phyloP scores from a whole-genome alignment of 495 filamentous ascomycete species.

The Penicillium dipodomyicola region DNA sequence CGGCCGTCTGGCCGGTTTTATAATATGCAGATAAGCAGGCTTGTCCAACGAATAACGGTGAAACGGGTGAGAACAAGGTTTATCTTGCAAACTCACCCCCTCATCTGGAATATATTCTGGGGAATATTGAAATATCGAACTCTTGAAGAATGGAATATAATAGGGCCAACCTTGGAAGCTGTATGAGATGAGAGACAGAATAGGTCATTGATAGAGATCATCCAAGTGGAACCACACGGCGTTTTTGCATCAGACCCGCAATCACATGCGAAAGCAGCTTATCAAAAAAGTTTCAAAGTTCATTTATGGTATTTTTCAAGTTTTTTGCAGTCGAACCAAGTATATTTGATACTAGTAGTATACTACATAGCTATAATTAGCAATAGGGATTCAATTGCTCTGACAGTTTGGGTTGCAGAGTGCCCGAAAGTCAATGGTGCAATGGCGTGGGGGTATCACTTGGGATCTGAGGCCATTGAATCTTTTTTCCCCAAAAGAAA shows the following conservation, averaged over 20 bases:
- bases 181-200: neutral
- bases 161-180: neutral
- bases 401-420: slow-evolving; percentile 9
- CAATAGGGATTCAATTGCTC: slow-evolving; percentile 7
- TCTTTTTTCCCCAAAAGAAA: neutral
- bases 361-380: neutral
- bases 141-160: neutral
- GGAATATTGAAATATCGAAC: neutral
- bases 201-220: neutral
- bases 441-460: slow-evolving; percentile 3
- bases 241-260: slow-evolving; percentile 35
- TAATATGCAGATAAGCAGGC: slow-evolving; percentile 15
- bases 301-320: neutral
- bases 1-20: neutral
- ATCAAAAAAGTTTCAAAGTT: slow-evolving; percentile 11
- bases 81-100: neutral
- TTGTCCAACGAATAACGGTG: slow-evolving; percentile 6
- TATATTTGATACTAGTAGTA: neutral
- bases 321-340: neutral
- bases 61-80: neutral
- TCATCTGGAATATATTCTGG: neutral
- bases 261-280: slow-evolving; percentile 38
- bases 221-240: slow-evolving; percentile 9
- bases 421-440: slow-evolving; percentile 2
- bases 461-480: neutral